Conservation (phyloP, 768 basidiomycete species). For the Sporobolomyces phaffii region DNA sequence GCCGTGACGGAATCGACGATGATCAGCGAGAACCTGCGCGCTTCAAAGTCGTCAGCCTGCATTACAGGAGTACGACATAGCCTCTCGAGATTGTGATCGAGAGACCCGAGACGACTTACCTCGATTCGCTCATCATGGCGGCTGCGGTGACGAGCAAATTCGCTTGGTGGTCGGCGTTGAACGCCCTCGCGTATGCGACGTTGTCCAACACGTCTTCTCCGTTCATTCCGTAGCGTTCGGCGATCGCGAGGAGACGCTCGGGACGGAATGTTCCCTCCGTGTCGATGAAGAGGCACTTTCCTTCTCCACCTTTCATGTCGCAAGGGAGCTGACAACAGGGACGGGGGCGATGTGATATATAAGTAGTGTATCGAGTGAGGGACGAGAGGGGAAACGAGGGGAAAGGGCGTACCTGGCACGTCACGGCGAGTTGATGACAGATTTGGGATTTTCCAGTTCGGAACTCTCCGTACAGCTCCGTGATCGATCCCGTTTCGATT, state of each 20-base stretch:
- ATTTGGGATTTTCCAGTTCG: constrained; percentile 96
- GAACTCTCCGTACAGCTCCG: constrained; percentile 97
- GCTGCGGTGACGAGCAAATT: constrained; percentile 82
- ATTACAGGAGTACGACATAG: no score
- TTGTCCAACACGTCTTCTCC: constrained; percentile 98
- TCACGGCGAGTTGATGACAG: constrained; percentile 95
- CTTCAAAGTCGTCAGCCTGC: neutral
- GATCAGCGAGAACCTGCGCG: constrained; percentile 78
- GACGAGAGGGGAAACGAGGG: neutral
- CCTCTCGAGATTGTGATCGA: neutral
- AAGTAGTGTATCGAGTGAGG: neutral
- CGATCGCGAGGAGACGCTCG: constrained; percentile 84
- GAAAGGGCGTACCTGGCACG: constrained; percentile 65
- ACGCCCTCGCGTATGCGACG: constrained; percentile 94
- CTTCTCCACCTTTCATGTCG: constrained; percentile 97
- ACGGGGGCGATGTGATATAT: neutral
- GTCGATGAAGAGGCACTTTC: constrained; percentile 97
- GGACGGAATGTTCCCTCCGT: constrained; percentile 99
- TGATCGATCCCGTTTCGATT: constrained; percentile 96
- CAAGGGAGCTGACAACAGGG: constrained; percentile 60
- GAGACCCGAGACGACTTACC: constrained; percentile 53
- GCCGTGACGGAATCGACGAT: constrained; percentile 96
- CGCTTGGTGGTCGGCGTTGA: constrained; percentile 96
- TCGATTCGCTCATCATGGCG: constrained; percentile 98
- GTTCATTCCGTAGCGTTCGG: constrained; percentile 91